Base-by-base conservation (phyloP, 2,329 filamentous ascomycete genomes). In the Sporothrix mexicana region DNA sequence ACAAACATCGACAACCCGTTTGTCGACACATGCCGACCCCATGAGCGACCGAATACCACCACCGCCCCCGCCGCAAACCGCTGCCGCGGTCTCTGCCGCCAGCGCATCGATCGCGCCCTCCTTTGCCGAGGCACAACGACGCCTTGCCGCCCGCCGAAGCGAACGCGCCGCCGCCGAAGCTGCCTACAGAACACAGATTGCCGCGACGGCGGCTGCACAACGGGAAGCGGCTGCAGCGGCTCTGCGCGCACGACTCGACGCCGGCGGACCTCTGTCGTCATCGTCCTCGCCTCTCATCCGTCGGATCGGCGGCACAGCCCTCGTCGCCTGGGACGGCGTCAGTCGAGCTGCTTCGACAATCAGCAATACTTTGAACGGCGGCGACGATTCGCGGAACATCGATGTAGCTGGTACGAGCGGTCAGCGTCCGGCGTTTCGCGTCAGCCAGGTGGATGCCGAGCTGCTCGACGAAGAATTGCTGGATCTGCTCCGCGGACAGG, bases 371-470 rank as follows among this genome's bases (percentile, higher is more conserved):
- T 23, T 64, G 6, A 25, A 55, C 4, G 57, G 55, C 17, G 17
- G 17, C 47, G 10, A 10, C 25, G 30, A 62, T 12, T 15, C 62
- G 17, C 30, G 57, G 30, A 7, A 41, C 8, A 90, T 64, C 2
- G 61, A 64, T 8, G 61, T 64, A 6, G 61, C 41, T 20, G 61
- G 61, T 12, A 64, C 61, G 9, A 47, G 92, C 74, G 93, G 94
- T 61, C 95, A 93, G 30, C 86, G 90, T 17, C 95, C 96, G 5
- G 91, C 93, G 12, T 98, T 97, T 80, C 91, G 96, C 71, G 96
- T 99, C 41, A 94, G 95, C 41, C 96, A 99, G 83, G 93, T 98
- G 59, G 96, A 99, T 81, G 94, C 96, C 51, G 96, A 98, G 81
- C 85, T 99, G 68, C 87, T 99, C 20, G 96, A 99, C 81, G 94